Evolutionary conservation across 2,329 filamentous ascomycete genomes (phyloP).

Genomic region (Penicillium fuscoglaucum): DNA sequence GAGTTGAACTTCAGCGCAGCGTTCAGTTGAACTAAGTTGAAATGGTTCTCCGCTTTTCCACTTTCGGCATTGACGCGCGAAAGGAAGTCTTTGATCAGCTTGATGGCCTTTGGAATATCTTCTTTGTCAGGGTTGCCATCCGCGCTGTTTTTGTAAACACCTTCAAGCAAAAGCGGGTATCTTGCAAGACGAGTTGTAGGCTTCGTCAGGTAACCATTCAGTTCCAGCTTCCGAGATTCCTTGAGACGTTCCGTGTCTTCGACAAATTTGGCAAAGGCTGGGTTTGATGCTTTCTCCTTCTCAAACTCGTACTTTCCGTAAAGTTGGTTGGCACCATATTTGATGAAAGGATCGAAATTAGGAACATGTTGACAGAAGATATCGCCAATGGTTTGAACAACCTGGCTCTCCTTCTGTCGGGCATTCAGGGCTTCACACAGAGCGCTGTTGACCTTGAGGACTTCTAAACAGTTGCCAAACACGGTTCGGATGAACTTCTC

Average conservation of each 20-base stretch:
- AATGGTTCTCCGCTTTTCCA: slow-evolving; percentile 95
- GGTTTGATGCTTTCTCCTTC: slow-evolving; percentile 85
- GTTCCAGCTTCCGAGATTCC: slow-evolving; percentile 91
- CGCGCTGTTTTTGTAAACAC: slow-evolving; percentile 86
- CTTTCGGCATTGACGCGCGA: slow-evolving; percentile 90
- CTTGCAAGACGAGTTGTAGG: slow-evolving; percentile 91
- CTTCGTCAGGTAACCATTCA: slow-evolving; percentile 97
- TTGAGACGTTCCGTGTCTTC: slow-evolving; percentile 95
- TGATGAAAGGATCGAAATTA: slow-evolving; percentile 92
- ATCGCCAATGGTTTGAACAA: slow-evolving; percentile 87
- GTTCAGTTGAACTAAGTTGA: slow-evolving; percentile 89
- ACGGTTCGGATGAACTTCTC: slow-evolving; percentile 92
- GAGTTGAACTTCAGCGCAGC: slow-evolving; percentile 87
- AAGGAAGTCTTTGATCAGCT: slow-evolving; percentile 81
- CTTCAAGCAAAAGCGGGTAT: slow-evolving; percentile 89
- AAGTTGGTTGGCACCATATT: slow-evolving; percentile 91
- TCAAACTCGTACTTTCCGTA: slow-evolving; percentile 98
- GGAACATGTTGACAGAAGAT: slow-evolving; percentile 92
- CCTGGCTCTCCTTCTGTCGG: slow-evolving; percentile 83
- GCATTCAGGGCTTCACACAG: slow-evolving; percentile 86
- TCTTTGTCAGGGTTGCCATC: slow-evolving; percentile 86
- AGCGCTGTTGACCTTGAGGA: slow-evolving; percentile 85
- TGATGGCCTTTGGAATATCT: slow-evolving; percentile 87
- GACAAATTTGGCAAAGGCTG: slow-evolving; percentile 83
- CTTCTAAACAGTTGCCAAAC: slow-evolving; percentile 94